phyloP scores from a whole-genome alignment of 2,329 filamentous ascomycete genomes.

The Colletotrichum tropicale region DNA sequence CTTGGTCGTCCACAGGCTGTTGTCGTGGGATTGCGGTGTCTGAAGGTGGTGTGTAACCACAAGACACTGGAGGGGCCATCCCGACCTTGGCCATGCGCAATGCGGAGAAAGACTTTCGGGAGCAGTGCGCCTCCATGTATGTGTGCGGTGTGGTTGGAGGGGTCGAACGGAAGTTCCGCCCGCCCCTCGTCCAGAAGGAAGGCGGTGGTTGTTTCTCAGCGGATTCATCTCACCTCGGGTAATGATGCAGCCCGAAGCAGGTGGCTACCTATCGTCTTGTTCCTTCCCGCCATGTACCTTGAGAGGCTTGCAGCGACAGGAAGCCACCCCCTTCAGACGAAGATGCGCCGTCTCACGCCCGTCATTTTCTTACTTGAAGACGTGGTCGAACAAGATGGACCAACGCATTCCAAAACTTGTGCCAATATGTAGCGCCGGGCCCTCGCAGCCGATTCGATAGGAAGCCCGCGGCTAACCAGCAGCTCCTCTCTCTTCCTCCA shows the following conservation, averaged over 20 bases:
- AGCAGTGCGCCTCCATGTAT: neutral
- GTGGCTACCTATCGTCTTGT: neutral
- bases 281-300: neutral
- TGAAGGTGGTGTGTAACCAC: neutral
- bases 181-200: neutral
- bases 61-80: neutral
- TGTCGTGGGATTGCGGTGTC: neutral
- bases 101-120: neutral
- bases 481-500: neutral
- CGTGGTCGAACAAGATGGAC: neutral
- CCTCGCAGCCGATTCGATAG: neutral
- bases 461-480: neutral
- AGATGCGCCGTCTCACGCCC: neutral
- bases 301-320: neutral
- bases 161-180: conserved; percentile 16
- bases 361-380: neutral
- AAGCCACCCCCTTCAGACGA: neutral
- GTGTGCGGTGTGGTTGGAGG: conserved; percentile 4
- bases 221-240: conserved; percentile 13
- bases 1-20: neutral
- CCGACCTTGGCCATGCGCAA: neutral
- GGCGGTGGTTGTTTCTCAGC: neutral
- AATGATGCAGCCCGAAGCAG: neutral
- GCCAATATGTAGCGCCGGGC: neutral
- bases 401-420: neutral